Percentiles rank a stretch among this genome's conserved stretches.
Conservation (phyloP, 257 asterid genomes). For the Przewalskia tangutica region DNA sequence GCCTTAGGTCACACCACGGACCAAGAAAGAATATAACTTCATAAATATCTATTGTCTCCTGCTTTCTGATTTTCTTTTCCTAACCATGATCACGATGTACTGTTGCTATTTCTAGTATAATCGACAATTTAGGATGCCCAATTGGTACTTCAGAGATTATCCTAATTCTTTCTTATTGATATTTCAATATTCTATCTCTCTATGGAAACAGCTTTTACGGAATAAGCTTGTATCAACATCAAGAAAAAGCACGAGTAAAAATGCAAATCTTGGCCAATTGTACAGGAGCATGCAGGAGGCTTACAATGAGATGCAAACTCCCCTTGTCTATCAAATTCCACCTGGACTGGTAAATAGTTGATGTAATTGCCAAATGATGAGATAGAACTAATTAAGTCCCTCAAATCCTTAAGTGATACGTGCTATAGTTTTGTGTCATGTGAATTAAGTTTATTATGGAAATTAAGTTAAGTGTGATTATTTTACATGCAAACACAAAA, state of each 20-base stretch:
- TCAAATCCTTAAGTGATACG: no score
- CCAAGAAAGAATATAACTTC: background rate
- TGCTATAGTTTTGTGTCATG: no score
- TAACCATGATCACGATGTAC: background rate
- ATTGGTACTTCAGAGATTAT: background rate
- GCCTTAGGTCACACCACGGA: background rate
- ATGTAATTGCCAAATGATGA: background rate
- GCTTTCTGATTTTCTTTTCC: background rate
- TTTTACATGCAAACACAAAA: no score
- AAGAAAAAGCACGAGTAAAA: conserved; percentile 47
- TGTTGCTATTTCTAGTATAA: background rate
- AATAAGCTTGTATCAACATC: conserved; percentile 77
- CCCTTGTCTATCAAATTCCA: conserved; percentile 76
- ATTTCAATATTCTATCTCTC: background rate
- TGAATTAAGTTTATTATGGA: no score
- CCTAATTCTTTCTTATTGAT: background rate
- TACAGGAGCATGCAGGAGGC: conserved; percentile 75
- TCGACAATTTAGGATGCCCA: background rate
- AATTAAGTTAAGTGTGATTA: no score
- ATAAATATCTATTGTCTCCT: background rate
- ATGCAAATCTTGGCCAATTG: conserved; percentile 66
- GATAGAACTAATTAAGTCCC: no score
- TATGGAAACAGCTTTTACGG: conserved; percentile 56
- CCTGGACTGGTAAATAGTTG: conserved; percentile 41
- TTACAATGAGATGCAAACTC: conserved; percentile 78